phyloP scores from a whole-genome alignment of 768 basidiomycete genomes.

The Lactarius hengduanensis region DNA sequence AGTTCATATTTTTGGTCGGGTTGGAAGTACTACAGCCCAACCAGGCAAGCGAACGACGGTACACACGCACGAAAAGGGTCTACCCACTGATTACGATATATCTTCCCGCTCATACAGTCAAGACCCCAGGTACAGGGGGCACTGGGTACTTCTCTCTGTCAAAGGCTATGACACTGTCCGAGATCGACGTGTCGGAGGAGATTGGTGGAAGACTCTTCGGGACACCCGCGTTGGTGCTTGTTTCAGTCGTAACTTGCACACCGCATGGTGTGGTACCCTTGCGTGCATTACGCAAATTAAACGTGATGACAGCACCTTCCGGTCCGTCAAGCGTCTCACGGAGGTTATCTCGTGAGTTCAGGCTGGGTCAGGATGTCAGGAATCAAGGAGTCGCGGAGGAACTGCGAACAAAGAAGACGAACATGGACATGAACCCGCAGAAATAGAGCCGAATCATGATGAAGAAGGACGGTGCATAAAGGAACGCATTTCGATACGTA shows the following conservation, averaged over 20 bases:
- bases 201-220: background rate
- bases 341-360: conserved; percentile 7
- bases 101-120: background rate
- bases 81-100: background rate
- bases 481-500: background rate
- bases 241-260: background rate
- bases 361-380: background rate
- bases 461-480: conserved; percentile 10
- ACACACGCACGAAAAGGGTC: background rate
- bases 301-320: background rate
- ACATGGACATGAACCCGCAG: conserved; percentile 11
- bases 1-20: background rate
- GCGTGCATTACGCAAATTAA: background rate
- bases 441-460: conserved; percentile 6
- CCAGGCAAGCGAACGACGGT: background rate
- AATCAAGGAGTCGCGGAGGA: background rate
- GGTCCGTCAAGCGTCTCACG: background rate
- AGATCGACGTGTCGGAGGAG: background rate
- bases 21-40: background rate
- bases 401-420: background rate
- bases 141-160: background rate
- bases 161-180: background rate
- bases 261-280: background rate
- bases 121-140: background rate
- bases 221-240: background rate